These are phyloP conservation scores for Xylogone sp. DNA, from an alignment of 2,329 filamentous ascomycete species.

Conservation along the genomic window DNA sequence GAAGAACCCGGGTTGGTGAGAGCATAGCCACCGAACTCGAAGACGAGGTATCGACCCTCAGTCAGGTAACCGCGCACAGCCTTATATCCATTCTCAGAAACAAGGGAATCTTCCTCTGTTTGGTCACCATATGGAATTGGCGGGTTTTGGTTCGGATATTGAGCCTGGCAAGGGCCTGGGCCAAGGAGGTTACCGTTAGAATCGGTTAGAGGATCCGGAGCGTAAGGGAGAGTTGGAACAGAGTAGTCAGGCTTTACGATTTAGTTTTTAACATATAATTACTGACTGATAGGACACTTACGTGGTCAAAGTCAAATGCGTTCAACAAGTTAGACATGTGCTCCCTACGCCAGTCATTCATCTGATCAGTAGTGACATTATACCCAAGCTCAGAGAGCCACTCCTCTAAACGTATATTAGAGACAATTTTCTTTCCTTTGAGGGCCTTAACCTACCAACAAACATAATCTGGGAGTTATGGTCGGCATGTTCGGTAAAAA, in stretches of 20 bases:
- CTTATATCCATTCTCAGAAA: constrained; percentile 50
- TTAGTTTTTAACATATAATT: not conserved
- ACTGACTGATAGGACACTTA: not conserved
- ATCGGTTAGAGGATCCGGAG: constrained; percentile 36
- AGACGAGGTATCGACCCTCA: constrained; percentile 52
- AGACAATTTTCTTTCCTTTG: too few relatives aligned
- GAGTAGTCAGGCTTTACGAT: constrained; percentile 38
- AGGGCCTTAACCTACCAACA: constrained; percentile 31
- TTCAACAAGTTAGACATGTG: constrained; percentile 45
- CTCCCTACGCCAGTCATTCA: constrained; percentile 39
- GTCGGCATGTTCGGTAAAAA: constrained; percentile 51
- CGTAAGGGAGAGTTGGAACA: constrained; percentile 40
- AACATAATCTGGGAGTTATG: constrained; percentile 54
- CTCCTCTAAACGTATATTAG: constrained; percentile 25
- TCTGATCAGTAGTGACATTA: constrained; percentile 34
- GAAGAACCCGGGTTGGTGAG: constrained; percentile 28
- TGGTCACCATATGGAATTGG: constrained; percentile 43
- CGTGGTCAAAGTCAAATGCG: constrained; percentile 37
- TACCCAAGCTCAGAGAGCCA: constrained; percentile 40
- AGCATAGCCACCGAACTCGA: constrained; percentile 40
- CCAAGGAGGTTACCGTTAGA: constrained; percentile 40
- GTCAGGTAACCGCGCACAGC: constrained; percentile 45
- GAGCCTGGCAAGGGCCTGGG: constrained; percentile 38
- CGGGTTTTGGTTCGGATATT: constrained; percentile 33
- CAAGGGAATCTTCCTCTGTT: constrained; percentile 32